A percentile compares a stretch with the other conserved stretches of the same genome.
Conservation (phyloP, 2,329 filamentous ascomycete genomes). For the Alternaria novae-zelandiae region DNA sequence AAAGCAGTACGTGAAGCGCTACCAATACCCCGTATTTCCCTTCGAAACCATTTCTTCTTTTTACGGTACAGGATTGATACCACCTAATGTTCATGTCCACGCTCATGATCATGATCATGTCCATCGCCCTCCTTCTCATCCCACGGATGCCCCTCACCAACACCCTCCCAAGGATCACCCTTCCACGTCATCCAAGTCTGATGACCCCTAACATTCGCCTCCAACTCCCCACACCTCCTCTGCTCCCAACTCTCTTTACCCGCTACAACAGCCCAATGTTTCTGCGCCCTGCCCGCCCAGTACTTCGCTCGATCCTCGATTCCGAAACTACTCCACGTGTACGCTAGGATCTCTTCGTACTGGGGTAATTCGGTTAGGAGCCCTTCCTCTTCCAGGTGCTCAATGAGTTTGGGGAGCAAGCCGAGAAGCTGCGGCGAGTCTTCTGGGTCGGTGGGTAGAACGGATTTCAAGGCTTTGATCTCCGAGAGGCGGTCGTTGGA, state of each 20-base stretch:
- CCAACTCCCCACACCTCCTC: conserved; percentile 28
- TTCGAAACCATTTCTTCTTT: too few species aligned
- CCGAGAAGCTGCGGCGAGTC: conserved; percentile 30
- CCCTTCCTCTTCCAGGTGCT: conserved; percentile 34
- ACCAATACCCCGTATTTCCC: too few species aligned
- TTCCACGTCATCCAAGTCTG: conserved; percentile 36
- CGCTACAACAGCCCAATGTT: conserved; percentile 34
- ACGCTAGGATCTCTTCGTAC: conserved; percentile 44
- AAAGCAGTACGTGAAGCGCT: too few species aligned
- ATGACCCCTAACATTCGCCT: conserved; percentile 31
- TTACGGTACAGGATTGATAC: background rate
- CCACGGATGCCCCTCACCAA: conserved; percentile 16
- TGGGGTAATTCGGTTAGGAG: conserved; percentile 29
- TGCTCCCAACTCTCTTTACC: conserved; percentile 36
- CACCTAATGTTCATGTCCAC: conserved; percentile 1
- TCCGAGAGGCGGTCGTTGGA: conserved; percentile 36
- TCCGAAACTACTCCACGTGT: conserved; percentile 37
- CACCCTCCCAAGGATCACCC: conserved; percentile 27
- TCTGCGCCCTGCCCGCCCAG: conserved; percentile 35
- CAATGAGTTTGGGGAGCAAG: conserved; percentile 32
- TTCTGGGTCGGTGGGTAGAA: conserved; percentile 26
- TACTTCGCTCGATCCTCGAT: conserved; percentile 33
- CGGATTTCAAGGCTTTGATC: conserved; percentile 33
- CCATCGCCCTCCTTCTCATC: conserved; percentile 4
- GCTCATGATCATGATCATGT: conserved; percentile 13